Conservation (phyloP, 495 filamentous ascomycete species). For the Penicillium samsonianum region DNA sequence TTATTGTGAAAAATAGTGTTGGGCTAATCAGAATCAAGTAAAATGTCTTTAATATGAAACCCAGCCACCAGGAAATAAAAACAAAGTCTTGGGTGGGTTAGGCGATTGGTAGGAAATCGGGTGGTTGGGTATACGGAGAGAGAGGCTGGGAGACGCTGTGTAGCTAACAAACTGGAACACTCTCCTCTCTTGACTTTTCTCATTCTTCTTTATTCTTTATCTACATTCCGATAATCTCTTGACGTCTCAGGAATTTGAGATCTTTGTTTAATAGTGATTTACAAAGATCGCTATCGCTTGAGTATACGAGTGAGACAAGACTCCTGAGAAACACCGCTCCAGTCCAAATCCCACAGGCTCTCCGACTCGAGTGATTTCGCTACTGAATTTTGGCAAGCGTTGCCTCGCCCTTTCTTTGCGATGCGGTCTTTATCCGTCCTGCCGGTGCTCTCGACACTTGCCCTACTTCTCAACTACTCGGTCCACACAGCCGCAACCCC, state of each 20-base stretch:
- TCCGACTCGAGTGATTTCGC: conserved; percentile 10
- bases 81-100: conserved; percentile 2
- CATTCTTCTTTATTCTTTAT: conserved; percentile 20
- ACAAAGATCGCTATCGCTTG: conserved; percentile 3
- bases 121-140: conserved; percentile 44
- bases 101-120: conserved; percentile 39
- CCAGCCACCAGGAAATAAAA: conserved; percentile 26
- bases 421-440: conserved; percentile 36
- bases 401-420: conserved; percentile 19
- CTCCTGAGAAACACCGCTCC: not conserved
- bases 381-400: not conserved
- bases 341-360: conserved; percentile 4
- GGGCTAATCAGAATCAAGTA: not conserved
- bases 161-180: conserved; percentile 12
- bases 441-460: conserved; percentile 31
- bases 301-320: conserved; percentile 10
- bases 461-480: conserved; percentile 26
- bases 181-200: conserved; percentile 17
- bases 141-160: conserved; percentile 36
- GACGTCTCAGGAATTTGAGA: conserved; percentile 7
- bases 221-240: conserved; percentile 15
- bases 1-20: not conserved
- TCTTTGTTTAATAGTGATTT: conserved; percentile 6
- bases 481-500: conserved; percentile 42
- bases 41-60: conserved; percentile 22